Evolutionary conservation across 164 flowering plant species (phyloP).

Genomic region (Umbilicus rupestris): DNA sequence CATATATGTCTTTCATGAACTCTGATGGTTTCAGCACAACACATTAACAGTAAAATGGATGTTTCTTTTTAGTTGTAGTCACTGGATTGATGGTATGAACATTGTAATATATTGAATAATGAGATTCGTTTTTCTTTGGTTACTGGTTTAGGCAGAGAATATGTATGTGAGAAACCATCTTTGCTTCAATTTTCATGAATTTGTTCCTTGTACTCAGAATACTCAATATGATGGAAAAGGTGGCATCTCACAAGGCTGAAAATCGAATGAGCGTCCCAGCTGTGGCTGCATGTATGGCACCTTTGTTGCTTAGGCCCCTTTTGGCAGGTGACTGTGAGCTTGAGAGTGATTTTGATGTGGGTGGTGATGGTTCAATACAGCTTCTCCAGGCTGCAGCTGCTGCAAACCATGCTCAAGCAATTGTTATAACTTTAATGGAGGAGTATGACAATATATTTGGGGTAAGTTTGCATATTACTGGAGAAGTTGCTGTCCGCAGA

Average conservation of each 20-base stretch:
- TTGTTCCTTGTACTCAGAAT: slow-evolving; percentile 39
- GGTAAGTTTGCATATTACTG: slow-evolving; percentile 42
- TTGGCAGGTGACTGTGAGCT: slow-evolving; percentile 89
- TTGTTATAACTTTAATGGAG: slow-evolving; percentile 72
- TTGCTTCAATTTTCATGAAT: not conserved
- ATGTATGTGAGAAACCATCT: too few relatives aligned
- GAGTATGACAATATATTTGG: slow-evolving; percentile 77
- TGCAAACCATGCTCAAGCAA: slow-evolving; percentile 99
- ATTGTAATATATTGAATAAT: too few relatives aligned
- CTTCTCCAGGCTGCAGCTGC: slow-evolving; percentile 98
- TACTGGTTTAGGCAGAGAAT: not conserved
- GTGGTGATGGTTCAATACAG: slow-evolving; percentile 86
- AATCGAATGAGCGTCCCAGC: slow-evolving; percentile 91
- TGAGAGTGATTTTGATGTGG: slow-evolving; percentile 64
- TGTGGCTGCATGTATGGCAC: slow-evolving; percentile 99
- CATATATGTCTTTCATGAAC: not conserved
- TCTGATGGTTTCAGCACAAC: not conserved
- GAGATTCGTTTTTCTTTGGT: not conserved
- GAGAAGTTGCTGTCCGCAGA: not conserved
- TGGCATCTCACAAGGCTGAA: slow-evolving; percentile 65
- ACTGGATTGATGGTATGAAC: not conserved
- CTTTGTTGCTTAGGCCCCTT: slow-evolving; percentile 94
- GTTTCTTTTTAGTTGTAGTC: not conserved
- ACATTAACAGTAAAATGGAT: not conserved
- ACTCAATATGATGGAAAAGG: slow-evolving; percentile 84